Conservation (phyloP, 352 stramenopile genomes). For the Phytophthora ramorum region DNA sequence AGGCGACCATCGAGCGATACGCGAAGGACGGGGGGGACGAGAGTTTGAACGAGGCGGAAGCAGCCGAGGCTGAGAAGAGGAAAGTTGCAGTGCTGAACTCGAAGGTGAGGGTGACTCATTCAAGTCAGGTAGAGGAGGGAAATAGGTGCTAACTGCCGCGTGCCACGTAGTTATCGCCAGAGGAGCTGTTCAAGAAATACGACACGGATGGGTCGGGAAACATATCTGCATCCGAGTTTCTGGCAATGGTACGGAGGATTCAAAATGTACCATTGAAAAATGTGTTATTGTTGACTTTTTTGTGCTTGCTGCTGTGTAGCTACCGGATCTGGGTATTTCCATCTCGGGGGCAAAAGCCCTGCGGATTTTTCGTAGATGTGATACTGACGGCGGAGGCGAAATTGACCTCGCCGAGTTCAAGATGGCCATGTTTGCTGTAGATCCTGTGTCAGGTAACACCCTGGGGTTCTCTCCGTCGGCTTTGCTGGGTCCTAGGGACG, state of each 20-base stretch:
- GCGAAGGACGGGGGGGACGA: slow-evolving; percentile 45
- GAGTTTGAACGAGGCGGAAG: slow-evolving; percentile 31
- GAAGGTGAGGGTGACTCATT: slow-evolving; percentile 42
- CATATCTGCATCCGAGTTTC: slow-evolving; percentile 93
- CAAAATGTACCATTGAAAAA: neutral
- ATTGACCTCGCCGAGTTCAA: slow-evolving; percentile 96
- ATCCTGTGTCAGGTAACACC: slow-evolving; percentile 85
- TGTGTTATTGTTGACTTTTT: slow-evolving; percentile 44
- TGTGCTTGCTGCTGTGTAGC: slow-evolving; percentile 41
- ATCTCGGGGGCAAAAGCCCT: slow-evolving; percentile 91
- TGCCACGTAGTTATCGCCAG: slow-evolving; percentile 59
- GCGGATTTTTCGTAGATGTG: slow-evolving; percentile 92
- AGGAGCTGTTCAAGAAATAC: slow-evolving; percentile 93
- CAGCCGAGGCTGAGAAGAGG: slow-evolving; percentile 51
- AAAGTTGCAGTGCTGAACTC: slow-evolving; percentile 75
- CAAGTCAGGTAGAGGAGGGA: neutral
- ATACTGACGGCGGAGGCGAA: slow-evolving; percentile 89
- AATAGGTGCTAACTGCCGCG: slow-evolving; percentile 3
- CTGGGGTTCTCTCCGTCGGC: slow-evolving; percentile 86
- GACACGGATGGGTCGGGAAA: slow-evolving; percentile 89
- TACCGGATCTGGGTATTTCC: slow-evolving; percentile 88
- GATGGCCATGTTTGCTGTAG: slow-evolving; percentile 92
- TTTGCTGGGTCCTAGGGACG: slow-evolving; percentile 86
- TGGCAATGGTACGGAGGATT: slow-evolving; percentile 66
- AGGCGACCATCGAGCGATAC: slow-evolving; percentile 78